Conservation (phyloP, 1,139 yeast species). For the Protomyces pachydermus region DNA sequence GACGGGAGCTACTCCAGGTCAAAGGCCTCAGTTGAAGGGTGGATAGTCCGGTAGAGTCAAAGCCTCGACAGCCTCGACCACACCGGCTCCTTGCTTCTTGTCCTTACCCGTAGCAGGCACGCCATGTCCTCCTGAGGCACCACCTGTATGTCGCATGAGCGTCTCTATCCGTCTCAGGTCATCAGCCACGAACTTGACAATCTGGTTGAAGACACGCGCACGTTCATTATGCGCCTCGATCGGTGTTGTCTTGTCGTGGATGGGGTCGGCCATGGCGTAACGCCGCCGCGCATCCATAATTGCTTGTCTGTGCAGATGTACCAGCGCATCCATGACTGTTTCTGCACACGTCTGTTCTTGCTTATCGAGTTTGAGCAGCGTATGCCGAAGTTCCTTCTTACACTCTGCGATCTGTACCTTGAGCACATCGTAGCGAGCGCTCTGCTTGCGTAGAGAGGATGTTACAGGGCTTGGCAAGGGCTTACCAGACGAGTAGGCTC, state of each 20-base stretch:
- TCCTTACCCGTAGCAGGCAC: neutral
- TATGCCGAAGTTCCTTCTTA: neutral
- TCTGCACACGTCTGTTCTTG: constrained; percentile 17
- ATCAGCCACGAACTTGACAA: constrained; percentile 9
- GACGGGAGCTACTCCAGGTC: too few relatives aligned
- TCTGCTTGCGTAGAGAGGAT: neutral
- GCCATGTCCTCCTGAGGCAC: neutral
- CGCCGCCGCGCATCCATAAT: constrained; percentile 13
- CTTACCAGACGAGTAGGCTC: constrained; percentile 10
- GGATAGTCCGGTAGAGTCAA: constrained; percentile 13
- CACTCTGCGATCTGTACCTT: neutral
- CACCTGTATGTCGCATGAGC: neutral
- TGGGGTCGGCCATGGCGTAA: constrained; percentile 16
- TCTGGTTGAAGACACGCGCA: constrained; percentile 18
- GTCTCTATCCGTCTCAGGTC: constrained; percentile 10
- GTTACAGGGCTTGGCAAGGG: constrained; percentile 3
- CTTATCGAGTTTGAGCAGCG: neutral
- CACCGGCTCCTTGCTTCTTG: constrained; percentile 11
- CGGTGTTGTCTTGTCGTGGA: constrained; percentile 23
- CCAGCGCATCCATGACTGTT: constrained; percentile 8
- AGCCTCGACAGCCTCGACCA: constrained; percentile 17
- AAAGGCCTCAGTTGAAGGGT: neutral
- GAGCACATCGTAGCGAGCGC: neutral
- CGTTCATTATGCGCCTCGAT: constrained; percentile 20
- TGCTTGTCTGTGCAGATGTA: constrained; percentile 9